Percentiles rank a stretch among this genome's conserved stretches.
These are phyloP conservation scores for Beta vulgaris DNA, from an alignment of 148 eudicot species.

Conservation along the genomic window DNA sequence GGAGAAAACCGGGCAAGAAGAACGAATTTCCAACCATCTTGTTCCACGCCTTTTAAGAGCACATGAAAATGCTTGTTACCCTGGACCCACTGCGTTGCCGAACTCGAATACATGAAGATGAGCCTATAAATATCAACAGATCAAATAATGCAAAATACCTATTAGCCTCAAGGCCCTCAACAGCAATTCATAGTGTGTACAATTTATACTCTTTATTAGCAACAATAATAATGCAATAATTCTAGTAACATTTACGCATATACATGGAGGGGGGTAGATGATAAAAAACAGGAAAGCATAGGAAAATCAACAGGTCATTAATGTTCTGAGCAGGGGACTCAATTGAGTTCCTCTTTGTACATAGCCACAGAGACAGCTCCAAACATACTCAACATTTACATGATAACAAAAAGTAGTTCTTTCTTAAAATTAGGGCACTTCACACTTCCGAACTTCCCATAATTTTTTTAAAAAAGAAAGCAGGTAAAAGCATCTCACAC, in stretches of 20 bases:
- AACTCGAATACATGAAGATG: constrained; percentile 56
- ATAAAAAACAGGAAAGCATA: neutral
- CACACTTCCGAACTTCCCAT: too few species aligned
- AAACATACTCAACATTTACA: neutral
- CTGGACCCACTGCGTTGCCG: constrained; percentile 60
- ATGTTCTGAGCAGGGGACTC: neutral
- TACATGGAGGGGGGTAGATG: neutral
- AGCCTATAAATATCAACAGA: constrained; percentile 38
- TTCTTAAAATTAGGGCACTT: too few species aligned
- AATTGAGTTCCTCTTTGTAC: neutral
- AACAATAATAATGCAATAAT: neutral
- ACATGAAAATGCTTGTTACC: constrained; percentile 62
- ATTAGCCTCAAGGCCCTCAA: neutral
- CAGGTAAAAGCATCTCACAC: too few species aligned
- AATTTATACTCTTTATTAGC: neutral
- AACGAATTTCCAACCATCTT: constrained; percentile 89
- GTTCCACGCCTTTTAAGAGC: constrained; percentile 73
- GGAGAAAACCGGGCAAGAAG: constrained; percentile 94
- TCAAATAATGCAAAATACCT: neutral
- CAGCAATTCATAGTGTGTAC: neutral
- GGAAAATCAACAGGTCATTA: neutral
- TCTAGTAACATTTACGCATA: neutral
- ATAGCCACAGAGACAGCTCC: neutral
- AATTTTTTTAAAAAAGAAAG: too few species aligned
- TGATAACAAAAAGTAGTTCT: neutral